These are phyloP conservation scores for Coniochaeta ligniaria DNA, from an alignment of 2,329 filamentous ascomycete genomes.

Conservation along the genomic window DNA sequence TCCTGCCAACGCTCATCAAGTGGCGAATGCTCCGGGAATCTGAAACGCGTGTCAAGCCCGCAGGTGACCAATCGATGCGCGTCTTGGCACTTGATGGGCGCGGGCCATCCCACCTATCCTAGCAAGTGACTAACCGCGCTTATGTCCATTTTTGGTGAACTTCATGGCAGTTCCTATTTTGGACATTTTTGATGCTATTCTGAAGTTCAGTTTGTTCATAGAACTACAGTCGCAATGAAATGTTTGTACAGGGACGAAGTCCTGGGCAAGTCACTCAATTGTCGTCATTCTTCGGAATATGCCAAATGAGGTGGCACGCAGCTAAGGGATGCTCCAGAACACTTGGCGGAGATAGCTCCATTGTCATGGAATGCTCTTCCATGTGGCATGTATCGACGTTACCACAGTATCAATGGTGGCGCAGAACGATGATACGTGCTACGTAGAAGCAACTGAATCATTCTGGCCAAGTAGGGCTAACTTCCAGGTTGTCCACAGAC, in stretches of 20 bases:
- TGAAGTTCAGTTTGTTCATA: neutral
- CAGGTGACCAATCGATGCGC: neutral
- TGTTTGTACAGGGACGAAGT: neutral
- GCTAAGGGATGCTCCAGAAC: neutral
- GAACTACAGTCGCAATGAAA: neutral
- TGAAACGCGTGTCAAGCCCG: neutral
- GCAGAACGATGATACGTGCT: too few species aligned
- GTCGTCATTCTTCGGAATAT: neutral
- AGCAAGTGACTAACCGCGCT: neutral
- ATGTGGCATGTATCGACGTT: neutral
- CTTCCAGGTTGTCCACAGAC: too few species aligned
- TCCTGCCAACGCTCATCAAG: neutral
- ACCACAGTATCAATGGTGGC: neutral
- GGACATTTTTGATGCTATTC: neutral
- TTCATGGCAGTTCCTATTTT: neutral
- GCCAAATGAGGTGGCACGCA: neutral
- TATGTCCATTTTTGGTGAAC: neutral
- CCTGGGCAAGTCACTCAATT: neutral
- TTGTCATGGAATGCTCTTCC: neutral
- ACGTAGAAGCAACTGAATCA: too few species aligned
- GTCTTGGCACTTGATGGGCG: neutral
- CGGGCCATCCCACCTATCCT: neutral
- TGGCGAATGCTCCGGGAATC: neutral
- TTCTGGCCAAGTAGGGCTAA: too few species aligned
- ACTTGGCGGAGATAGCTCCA: neutral